These are phyloP conservation scores for Termitomyces sp. DNA, from an alignment of 768 basidiomycete genomes.

Conservation along the genomic window DNA sequence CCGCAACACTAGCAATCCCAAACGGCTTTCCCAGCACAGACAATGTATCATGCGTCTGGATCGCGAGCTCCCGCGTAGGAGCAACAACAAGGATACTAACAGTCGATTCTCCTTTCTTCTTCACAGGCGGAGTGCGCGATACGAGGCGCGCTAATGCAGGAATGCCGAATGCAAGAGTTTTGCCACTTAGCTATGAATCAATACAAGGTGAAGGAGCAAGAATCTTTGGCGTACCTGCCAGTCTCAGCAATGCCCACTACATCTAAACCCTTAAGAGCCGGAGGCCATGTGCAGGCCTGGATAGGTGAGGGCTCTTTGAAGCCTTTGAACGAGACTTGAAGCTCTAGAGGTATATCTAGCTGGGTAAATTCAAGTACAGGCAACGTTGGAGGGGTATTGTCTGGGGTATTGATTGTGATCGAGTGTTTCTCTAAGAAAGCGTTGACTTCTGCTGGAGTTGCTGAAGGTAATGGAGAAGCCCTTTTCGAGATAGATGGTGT, in stretches of 20 bases:
- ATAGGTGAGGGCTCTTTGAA: slow-evolving; percentile 94
- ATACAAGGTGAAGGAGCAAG: background rate
- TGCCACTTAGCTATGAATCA: slow-evolving; percentile 58
- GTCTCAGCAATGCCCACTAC: slow-evolving; percentile 97
- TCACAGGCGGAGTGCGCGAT: slow-evolving; percentile 27
- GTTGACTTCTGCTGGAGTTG: slow-evolving; percentile 39
- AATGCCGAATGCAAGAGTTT: slow-evolving; percentile 94
- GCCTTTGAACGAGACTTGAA: slow-evolving; percentile 58
- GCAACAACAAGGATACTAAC: slow-evolving; percentile 79
- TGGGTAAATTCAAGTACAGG: slow-evolving; percentile 78
- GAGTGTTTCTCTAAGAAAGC: slow-evolving; percentile 70
- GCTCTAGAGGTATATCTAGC: slow-evolving; percentile 58
- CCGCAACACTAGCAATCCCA: slow-evolving; percentile 76
- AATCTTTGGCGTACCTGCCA: slow-evolving; percentile 58
- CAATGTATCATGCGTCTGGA: slow-evolving; percentile 90
- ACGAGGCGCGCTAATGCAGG: slow-evolving; percentile 78
- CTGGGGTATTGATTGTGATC: slow-evolving; percentile 65
- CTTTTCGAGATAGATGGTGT: slow-evolving; percentile 9
- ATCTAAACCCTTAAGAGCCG: slow-evolving; percentile 76
- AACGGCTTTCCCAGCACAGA: slow-evolving; percentile 68
- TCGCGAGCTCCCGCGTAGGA: slow-evolving; percentile 93
- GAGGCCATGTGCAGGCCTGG: slow-evolving; percentile 94
- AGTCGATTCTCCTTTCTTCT: slow-evolving; percentile 27
- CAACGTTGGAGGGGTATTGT: slow-evolving; percentile 39
- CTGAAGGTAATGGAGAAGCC: slow-evolving; percentile 14